Base-by-base conservation (phyloP, 306 rosid species). In the Vicia faba region DNA sequence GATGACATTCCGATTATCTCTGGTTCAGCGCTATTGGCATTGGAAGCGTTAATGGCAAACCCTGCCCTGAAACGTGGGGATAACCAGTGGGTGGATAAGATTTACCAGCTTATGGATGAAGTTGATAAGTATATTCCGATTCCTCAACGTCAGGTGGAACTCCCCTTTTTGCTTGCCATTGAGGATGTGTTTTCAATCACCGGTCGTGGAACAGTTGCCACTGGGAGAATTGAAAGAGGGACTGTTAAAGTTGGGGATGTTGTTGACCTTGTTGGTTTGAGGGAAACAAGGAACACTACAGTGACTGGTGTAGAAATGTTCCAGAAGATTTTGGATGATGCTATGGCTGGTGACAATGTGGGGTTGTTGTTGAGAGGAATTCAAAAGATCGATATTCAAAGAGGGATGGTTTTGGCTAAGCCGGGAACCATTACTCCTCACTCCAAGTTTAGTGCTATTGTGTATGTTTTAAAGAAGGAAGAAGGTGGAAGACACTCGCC, bases 351-450 rank as follows among this genome's bases (percentile, higher is more conserved):
- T 9, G 96, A 89, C 44, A 89, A 89, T 59, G 96, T 89, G 26
- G 96, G 96, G 31, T 60, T 89, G 70, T 68, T 89, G 75, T 84
- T 89, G 58, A 82, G 96, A 75, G 96, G 96, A 57, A 3, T 89
- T 44, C 96, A 90, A 74, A 90, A 90, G 82, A 73, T 23, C 25
- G 95, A 90, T 57, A 87, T 90, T 11, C 88, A 90, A 80, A 79
- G 96, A 84, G 96, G 96, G 76, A 90, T 90, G 96, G 96, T 90
- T 59, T 74, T 90, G 85, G 76, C 96, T 6, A 85, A 90, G 89
- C 96, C 96, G 0, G 96, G 95, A 4, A 69, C 84, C 0, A 90
- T 90, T 20, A 90, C 96, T 7, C 96, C 95, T 1, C 95, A 90
- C 50, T 87, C 91, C 1, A 90, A 90, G 79, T 90, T 87, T 36